A percentile compares a stretch with the other conserved stretches of the same genome.
phyloP scores from a whole-genome alignment of 352 stramenopile genomes.

The Pythium dissotocum region DNA sequence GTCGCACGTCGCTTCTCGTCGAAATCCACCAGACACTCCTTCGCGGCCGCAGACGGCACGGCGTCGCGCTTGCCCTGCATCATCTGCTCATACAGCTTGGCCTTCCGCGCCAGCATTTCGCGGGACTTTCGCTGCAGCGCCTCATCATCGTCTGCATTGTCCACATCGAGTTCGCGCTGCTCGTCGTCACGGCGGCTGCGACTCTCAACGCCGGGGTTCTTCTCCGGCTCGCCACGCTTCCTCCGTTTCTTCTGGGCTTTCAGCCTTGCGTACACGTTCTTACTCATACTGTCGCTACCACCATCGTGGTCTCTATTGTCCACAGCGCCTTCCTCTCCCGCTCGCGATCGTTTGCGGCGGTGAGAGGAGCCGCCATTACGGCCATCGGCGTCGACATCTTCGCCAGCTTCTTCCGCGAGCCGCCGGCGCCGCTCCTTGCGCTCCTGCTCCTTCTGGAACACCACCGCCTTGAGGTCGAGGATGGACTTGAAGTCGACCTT shows the following conservation, averaged over 20 bases:
- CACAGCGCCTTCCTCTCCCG: not conserved
- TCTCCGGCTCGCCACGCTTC: slow-evolving; percentile 26
- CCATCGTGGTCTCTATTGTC: not conserved
- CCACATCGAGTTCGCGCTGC: slow-evolving; percentile 37
- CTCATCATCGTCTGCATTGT: slow-evolving; percentile 63
- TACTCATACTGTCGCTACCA: slow-evolving; percentile 4
- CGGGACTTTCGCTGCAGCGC: slow-evolving; percentile 59
- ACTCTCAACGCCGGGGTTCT: slow-evolving; percentile 64
- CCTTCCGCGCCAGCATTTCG: slow-evolving; percentile 67
- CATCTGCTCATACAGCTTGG: slow-evolving; percentile 78
- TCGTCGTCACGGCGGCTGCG: slow-evolving; percentile 57
- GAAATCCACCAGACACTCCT: slow-evolving; percentile 77
- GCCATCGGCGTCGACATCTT: slow-evolving; percentile 22
- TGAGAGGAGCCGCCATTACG: slow-evolving; percentile 11
- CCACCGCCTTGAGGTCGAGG: slow-evolving; percentile 79
- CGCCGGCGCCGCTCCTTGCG: slow-evolving; percentile 52
- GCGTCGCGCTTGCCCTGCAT: slow-evolving; percentile 31
- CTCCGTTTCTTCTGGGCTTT: slow-evolving; percentile 34
- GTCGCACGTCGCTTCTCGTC: slow-evolving; percentile 41
- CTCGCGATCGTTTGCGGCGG: slow-evolving; percentile 20
- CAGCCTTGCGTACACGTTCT: slow-evolving; percentile 46
- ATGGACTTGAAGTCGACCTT: slow-evolving; percentile 85
- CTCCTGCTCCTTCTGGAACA: slow-evolving; percentile 86
- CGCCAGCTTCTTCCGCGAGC: slow-evolving; percentile 28
- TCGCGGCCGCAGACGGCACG: slow-evolving; percentile 17